Percentiles rank a stretch among this genome's conserved stretches.
phyloP scores from a whole-genome alignment of 441 rosid genomes.

The Capsella rubella region DNA sequence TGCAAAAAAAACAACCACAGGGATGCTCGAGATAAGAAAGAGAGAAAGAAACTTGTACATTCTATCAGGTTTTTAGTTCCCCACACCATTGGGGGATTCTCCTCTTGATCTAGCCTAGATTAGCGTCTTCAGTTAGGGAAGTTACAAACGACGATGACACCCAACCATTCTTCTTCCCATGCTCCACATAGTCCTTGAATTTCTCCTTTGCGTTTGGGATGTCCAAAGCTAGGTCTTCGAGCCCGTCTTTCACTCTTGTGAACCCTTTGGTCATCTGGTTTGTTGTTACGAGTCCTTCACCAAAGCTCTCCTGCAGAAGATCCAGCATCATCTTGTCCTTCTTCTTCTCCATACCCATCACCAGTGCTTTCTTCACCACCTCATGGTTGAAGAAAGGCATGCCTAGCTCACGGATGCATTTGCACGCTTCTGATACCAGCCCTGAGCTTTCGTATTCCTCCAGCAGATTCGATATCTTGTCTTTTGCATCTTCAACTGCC shows the following conservation, averaged over 20 bases:
- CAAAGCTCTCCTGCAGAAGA: slow-evolving; percentile 80
- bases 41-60: slow-evolving; percentile 31
- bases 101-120: slow-evolving; percentile 16
- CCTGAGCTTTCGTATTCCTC: slow-evolving; percentile 93
- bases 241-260: slow-evolving; percentile 81
- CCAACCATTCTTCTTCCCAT: slow-evolving; percentile 68
- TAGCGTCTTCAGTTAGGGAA: slow-evolving; percentile 23
- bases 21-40: slow-evolving; percentile 23
- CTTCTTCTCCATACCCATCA: slow-evolving; percentile 99
- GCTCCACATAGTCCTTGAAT: slow-evolving; percentile 62
- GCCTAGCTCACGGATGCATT: slow-evolving; percentile 87
- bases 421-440: slow-evolving; percentile 83
- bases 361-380: slow-evolving; percentile 94
- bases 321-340: slow-evolving; percentile 80
- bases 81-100: neutral
- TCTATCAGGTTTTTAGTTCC: slow-evolving; percentile 22
- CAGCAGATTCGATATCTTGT: slow-evolving; percentile 82
- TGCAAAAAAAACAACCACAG: slow-evolving; percentile 26
- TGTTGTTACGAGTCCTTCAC: slow-evolving; percentile 87
- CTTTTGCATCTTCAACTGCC: slow-evolving; percentile 99
- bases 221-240: slow-evolving; percentile 91
- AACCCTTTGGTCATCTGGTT: slow-evolving; percentile 96
- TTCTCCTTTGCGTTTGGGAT: slow-evolving; percentile 92
- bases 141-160: slow-evolving; percentile 28
- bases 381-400: slow-evolving; percentile 98